Base-by-base conservation (phyloP, 2,329 filamentous ascomycete species). In the Pseudopithomyces maydicus region DNA sequence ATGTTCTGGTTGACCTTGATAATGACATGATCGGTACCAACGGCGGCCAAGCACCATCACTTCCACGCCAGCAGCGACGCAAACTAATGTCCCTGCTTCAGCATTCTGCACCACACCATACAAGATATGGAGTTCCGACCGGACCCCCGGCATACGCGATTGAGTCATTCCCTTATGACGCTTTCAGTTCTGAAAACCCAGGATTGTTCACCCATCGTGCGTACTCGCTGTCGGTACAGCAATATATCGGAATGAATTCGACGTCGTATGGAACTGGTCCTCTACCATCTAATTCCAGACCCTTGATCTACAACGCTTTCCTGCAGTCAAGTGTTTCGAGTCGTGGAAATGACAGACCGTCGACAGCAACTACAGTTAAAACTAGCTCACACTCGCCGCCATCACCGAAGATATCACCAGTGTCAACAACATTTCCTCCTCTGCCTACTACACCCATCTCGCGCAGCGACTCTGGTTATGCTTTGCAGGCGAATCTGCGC, bases 1-100 rank as follows among this genome's bases (percentile, higher is more conserved):
- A 94, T 74, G 93, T 98, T 17, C 82, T 98, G 15, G 92, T 98
- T 35, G 95, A 99, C 75, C 81, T 99, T 50, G 95, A 99, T 75
- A 88, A 90, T 73, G 91, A 99, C 75, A 88, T 88, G 15, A 93
- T 99, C 58, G 91, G 97, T 71, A 90, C 92, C 47, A 95, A 92
- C 1, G 82, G 86, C 6, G 84, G 87, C 57, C 85, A 88, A 56
- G 92, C 93, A n/a, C 84, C 86, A 45, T 83, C 88, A 42, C 82
- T 99, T 22, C 95, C 95, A 10, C 88, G 92, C 59, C 94, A 97
- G 70, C 91, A 96, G 74, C 87, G 95, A 47, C 85, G 93, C 63
- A 99, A 99, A 77, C 85, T 99, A 29, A 84, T 91, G 68, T 92
- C 93, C 15, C 81, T 99, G 29, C 81, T 99, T 47, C 94, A 98